Conservation (phyloP, 352 stramenopile species). For the Saprolegnia parasitica region DNA sequence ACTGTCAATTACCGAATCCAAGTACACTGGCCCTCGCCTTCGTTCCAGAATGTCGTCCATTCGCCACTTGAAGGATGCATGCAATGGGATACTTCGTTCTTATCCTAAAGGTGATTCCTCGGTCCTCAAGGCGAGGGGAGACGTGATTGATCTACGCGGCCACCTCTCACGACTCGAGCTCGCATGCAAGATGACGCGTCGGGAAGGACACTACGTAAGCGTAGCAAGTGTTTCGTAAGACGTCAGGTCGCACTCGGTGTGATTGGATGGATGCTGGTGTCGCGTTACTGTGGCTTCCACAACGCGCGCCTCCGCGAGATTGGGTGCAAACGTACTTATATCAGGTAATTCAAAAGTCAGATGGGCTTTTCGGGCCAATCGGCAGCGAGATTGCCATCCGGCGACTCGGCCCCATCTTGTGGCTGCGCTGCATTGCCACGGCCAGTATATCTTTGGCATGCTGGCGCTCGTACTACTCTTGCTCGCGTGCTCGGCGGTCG, state of each 20-base stretch:
- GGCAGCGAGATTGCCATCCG: not conserved
- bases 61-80: too few relatives aligned
- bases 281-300: not conserved
- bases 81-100: too few relatives aligned
- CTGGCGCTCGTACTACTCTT: not conserved
- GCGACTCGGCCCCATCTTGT: not conserved
- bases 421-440: not conserved
- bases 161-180: too few relatives aligned
- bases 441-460: not conserved
- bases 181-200: too few relatives aligned
- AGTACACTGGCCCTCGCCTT: not conserved
- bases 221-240: too few relatives aligned
- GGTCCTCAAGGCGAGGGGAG: too few relatives aligned
- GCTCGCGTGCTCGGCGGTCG: constrained; percentile 11
- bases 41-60: too few relatives aligned
- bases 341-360: not conserved
- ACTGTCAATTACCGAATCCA: not conserved
- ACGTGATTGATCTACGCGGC: too few relatives aligned
- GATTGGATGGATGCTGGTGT: too few relatives aligned
- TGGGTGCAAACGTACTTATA: not conserved
- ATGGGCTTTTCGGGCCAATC: not conserved
- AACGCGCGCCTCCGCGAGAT: not conserved
- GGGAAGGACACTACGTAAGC: too few relatives aligned
- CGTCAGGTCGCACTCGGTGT: too few relatives aligned
- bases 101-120: too few relatives aligned